Percentiles rank a stretch among this genome's conserved stretches.
These are phyloP conservation scores for Rosa hybrid DNA, from an alignment of 331 rosid species.

Conservation along the genomic window DNA sequence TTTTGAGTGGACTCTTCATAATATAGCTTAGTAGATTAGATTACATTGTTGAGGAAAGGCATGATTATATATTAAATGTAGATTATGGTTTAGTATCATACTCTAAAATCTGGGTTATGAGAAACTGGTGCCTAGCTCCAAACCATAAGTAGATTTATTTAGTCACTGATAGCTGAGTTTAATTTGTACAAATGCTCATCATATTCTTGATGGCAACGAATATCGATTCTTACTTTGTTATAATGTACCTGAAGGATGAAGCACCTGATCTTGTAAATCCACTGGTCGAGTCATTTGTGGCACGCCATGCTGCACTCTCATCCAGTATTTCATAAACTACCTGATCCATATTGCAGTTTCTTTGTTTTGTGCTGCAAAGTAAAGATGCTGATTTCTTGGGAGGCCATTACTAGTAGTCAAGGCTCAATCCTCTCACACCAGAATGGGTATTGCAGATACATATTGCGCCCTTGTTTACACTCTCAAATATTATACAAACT, in stretches of 20 bases:
- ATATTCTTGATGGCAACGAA: slow-evolving; percentile 10
- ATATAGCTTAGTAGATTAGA: background rate
- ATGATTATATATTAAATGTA: background rate
- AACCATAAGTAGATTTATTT: background rate
- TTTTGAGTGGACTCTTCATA: background rate
- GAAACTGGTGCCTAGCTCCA: background rate
- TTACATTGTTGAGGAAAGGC: background rate
- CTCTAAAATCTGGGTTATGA: background rate
- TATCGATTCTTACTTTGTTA: slow-evolving; percentile 20
- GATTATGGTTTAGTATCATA: background rate
- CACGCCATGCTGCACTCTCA: slow-evolving; percentile 65
- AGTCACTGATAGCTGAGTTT: background rate
- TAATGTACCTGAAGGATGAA: slow-evolving; percentile 69
- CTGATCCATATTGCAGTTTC: slow-evolving; percentile 41
- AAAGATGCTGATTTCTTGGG: background rate
- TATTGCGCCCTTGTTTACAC: background rate
- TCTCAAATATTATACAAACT: background rate
- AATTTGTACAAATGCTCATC: slow-evolving; percentile 3
- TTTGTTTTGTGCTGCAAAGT: slow-evolving; percentile 11
- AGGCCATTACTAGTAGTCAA: background rate
- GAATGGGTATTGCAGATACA: background rate
- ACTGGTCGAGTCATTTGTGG: slow-evolving; percentile 82
- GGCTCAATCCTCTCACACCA: background rate
- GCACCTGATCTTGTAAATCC: slow-evolving; percentile 93
- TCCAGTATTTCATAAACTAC: slow-evolving; percentile 30